These are phyloP conservation scores for Heliocybe sulcata DNA, from an alignment of 1,284 basidiomycete species.

Conservation along the genomic window DNA sequence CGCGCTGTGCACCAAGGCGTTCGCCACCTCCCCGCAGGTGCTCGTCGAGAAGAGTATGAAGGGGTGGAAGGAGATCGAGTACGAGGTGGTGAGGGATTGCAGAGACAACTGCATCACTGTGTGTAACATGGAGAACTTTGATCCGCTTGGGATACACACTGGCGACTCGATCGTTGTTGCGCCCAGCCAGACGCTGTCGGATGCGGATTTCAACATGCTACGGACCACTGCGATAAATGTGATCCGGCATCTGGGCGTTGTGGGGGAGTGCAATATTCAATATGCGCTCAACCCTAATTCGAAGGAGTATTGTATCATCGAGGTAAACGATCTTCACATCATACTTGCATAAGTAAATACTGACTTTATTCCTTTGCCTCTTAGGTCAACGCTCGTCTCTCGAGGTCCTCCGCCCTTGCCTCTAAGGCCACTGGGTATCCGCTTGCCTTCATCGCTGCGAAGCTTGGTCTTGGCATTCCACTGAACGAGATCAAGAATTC, in stretches of 20 bases:
- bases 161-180: slow-evolving; percentile 99
- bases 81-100: slow-evolving; percentile 98
- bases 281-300: slow-evolving; percentile 95
- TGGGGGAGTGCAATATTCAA: slow-evolving; percentile 99
- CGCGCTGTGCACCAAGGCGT: slow-evolving; percentile 88
- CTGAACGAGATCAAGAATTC: slow-evolving; percentile 98
- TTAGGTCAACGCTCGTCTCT: slow-evolving; percentile 96
- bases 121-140: slow-evolving; percentile 99
- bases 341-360: neutral
- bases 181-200: slow-evolving; percentile 96
- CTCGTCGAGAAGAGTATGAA: slow-evolving; percentile 99
- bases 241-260: slow-evolving; percentile 93
- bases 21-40: slow-evolving; percentile 95
- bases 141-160: slow-evolving; percentile 97
- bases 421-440: slow-evolving; percentile 99
- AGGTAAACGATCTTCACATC: slow-evolving; percentile 38
- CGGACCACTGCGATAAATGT: slow-evolving; percentile 97
- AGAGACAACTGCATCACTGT: slow-evolving; percentile 98
- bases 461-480: slow-evolving; percentile 94
- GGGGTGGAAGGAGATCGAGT: slow-evolving; percentile 99
- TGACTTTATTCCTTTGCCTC: neutral
- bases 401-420: slow-evolving; percentile 94
- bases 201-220: slow-evolving; percentile 98
- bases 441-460: slow-evolving; percentile 96
- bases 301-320: slow-evolving; percentile 98